Evolutionary conservation across 176 grass and related monocot genomes (phyloP).

Genomic region (Avena sativa): DNA sequence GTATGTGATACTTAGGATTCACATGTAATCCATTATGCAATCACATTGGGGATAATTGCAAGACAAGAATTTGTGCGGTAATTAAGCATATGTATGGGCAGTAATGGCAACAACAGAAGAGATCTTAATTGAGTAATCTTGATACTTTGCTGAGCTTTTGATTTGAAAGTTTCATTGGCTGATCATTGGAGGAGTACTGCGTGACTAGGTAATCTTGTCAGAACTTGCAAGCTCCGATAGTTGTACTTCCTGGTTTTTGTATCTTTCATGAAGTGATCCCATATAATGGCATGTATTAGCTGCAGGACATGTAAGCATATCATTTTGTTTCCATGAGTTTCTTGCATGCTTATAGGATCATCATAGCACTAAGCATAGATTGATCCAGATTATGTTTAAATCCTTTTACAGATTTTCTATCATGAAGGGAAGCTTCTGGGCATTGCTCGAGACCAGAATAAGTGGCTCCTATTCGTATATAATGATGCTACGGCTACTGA

Average conservation of each 20-base stretch:
- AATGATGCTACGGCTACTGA: neutral
- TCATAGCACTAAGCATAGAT: neutral
- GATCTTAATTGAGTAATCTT: neutral
- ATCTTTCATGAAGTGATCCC: neutral
- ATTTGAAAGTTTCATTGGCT: neutral
- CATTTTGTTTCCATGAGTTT: neutral
- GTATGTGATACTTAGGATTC: neutral
- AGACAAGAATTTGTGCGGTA: constrained; percentile 4
- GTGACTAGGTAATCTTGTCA: constrained; percentile 1
- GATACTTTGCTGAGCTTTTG: neutral
- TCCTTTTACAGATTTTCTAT: neutral
- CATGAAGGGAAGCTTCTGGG: neutral
- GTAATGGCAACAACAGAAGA: neutral
- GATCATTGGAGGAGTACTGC: neutral
- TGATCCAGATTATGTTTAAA: neutral
- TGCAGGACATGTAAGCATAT: neutral
- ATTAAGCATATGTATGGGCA: neutral
- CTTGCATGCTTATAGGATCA: neutral
- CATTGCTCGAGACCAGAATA: neutral
- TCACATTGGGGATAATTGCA: neutral
- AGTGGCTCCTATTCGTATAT: neutral
- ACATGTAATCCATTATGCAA: neutral
- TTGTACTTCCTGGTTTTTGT: neutral
- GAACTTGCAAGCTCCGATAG: neutral
- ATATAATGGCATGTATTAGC: neutral